Evolutionary conservation across 2,329 filamentous ascomycete genomes (phyloP), one percentile per base, ranked within the genome.

Genomic region (Penicillium rolfsii): DNA sequence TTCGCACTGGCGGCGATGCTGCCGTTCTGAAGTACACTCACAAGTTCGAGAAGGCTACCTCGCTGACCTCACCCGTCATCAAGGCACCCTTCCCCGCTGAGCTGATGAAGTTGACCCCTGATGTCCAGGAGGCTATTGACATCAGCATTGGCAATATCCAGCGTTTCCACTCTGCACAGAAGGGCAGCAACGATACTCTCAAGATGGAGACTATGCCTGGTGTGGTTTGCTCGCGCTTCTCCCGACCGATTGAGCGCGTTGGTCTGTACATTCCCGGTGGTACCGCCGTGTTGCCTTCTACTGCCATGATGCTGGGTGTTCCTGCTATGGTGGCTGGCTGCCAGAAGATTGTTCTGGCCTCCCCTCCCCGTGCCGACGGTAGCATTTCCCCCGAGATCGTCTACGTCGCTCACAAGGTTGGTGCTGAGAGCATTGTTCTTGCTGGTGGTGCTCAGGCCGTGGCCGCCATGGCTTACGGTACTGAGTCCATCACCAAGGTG

Each of bases 251-350:
- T 65, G 95, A 98, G 78, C 85, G 93, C 40, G 95, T 99, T n/a
- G 95, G 95, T 65, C 83, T 97, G 5, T 99, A 99, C 77, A 90
- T 99, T 16, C 95, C 95, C 6, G 95, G 95, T 59, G 95, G 95
- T 64, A 99, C 95, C 1, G 95, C 95, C 1, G 95, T 99, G n/a
- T 84, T 99, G 43, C 95, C 95, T 12, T 97, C 93, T 58, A 98
- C 95, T 7, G 95, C 95, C 3, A 89, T 99, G 67, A 99, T 99
- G 95, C 85, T 99, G 57, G 95, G 95, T 74, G 95, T 99, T 4
- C 95, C 95, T 7, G 95, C 95, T 62, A 96, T 96, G 90, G 95
- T 98, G 7, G 95, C 95, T 26, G 95, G 95, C 26, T 99, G 95
- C 84, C 87, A 93, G 80, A 96, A 90, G 78, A 97, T 99, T 62